Evolutionary conservation across 179 eudicot species (phyloP), one percentile per base, ranked within the genome.

Genomic region (Silene vulgaris): DNA sequence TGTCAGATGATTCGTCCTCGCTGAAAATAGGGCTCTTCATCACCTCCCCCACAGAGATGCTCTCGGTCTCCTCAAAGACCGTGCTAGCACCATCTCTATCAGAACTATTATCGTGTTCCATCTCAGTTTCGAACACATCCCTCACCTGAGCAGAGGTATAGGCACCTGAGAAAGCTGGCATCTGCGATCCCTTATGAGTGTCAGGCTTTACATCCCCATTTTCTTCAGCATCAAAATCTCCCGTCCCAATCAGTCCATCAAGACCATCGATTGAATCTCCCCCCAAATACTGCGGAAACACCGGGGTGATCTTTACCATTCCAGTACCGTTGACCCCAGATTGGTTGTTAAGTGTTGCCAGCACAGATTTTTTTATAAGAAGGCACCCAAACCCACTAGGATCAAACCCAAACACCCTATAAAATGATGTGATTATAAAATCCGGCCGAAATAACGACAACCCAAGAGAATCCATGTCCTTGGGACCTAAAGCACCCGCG

Each of bases 391-490:
- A 96, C 54, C 99, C 99, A 82, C 96, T 88, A 54, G 99, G 99
- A 80, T 96, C 99, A 76, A 77, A 90, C 14, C 99, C 99, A 79
- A 96, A 96, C 7, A 96, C 99, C 82, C 89, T 83, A 79, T 90
- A 96, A 80, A 96, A 96, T 1, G 99, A 96, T 0, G 99, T 96
- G 79, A 96, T 89, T 74, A 96, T 96, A 72, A 96, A 96, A 85
- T 96, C 99, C 3, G 99, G 99, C 54, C 99, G 84, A 74, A 96
- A 96, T 1, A 96, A 80, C 37, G 99, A 96, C 80, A 96, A 78
- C n/a, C 99, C 99, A 45, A 96, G 97, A 35, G 99, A 96, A 78
- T 96, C 99, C 99, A 96, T 96, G 82, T 96, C 99, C 80, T 96
- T 96, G 0, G 99, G 99, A 75, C 99, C 99, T 84, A 96, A 83